Evolutionary conservation across 1,284 basidiomycete species (phyloP).

Genomic region (Rhodofomes roseus): DNA sequence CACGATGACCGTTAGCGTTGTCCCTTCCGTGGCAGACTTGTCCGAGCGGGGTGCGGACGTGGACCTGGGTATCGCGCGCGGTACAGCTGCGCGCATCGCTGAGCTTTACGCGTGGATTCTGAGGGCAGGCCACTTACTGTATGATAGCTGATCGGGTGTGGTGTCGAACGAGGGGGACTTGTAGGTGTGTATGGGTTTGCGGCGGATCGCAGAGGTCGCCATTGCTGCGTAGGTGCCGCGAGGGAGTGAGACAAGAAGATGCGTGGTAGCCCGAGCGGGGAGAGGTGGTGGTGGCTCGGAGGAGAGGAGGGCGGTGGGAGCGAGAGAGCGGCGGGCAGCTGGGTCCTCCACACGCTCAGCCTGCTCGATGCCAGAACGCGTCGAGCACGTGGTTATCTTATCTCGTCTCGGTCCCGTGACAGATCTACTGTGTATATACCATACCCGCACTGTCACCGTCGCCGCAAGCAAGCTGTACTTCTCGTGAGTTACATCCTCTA

Average conservation of each 20-base stretch:
- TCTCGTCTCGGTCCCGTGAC: slow-evolving; percentile 2
- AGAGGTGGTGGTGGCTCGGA: not conserved
- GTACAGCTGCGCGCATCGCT: not conserved
- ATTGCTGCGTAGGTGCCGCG: slow-evolving; percentile 1
- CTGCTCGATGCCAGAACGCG: slow-evolving; percentile 3
- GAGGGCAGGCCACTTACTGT: slow-evolving; percentile 8
- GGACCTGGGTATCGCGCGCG: not conserved
- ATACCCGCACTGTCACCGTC: not conserved
- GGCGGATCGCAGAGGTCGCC: slow-evolving; percentile 21
- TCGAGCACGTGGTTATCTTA: slow-evolving; percentile 21
- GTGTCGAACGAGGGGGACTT: slow-evolving; percentile 26
- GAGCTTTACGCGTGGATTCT: not conserved
- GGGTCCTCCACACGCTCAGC: not conserved
- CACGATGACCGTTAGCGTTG: slow-evolving; percentile 8
- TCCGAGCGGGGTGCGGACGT: not conserved
- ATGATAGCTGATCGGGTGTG: slow-evolving; percentile 16
- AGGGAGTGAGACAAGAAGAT: not conserved
- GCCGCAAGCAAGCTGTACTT: not conserved
- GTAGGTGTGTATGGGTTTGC: slow-evolving; percentile 31
- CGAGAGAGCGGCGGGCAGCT: slow-evolving; percentile 1
- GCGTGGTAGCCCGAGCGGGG: not conserved
- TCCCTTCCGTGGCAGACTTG: slow-evolving; percentile 5
- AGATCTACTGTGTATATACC: not conserved
- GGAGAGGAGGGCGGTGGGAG: slow-evolving; percentile 3
- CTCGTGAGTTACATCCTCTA: not conserved